Percentiles rank a stretch among this genome's conserved stretches.
Evolutionary conservation across 345 rosid genomes (phyloP).

Genomic region (Citropsis articulata): DNA sequence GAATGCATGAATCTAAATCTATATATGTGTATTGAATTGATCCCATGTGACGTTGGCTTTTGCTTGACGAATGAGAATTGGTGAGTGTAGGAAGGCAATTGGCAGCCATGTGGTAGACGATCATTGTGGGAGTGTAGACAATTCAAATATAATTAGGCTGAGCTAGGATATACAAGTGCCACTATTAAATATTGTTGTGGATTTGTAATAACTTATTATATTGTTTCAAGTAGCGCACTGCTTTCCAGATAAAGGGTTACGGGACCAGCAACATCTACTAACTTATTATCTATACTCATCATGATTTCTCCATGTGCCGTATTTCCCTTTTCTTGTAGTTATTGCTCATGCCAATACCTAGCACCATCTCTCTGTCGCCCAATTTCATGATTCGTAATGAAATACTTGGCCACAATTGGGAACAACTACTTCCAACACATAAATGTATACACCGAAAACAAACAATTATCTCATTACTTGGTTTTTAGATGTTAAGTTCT

Average conservation of each 20-base stretch:
- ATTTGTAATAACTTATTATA: not conserved
- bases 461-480: too few relatives aligned
- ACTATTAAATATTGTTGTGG: not conserved
- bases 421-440: too few relatives aligned
- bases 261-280: not conserved
- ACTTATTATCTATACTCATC: not conserved
- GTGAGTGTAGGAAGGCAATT: constrained; percentile 5
- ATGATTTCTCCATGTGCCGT: constrained; percentile 26
- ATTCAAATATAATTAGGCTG: not conserved
- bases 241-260: constrained; percentile 12
- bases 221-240: not conserved
- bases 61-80: constrained; percentile 29
- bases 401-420: not conserved
- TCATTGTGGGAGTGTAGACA: constrained; percentile 11
- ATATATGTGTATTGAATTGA: not conserved
- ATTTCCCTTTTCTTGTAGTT: constrained; percentile 13
- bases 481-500: too few relatives aligned
- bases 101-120: constrained; percentile 23
- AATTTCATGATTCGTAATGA: not conserved
- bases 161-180: not conserved
- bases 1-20: not conserved
- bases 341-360: not conserved
- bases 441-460: too few relatives aligned
- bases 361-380: not conserved
- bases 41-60: constrained; percentile 27